Evolutionary conservation across 768 basidiomycete genomes (phyloP).

Genomic region (Cystobasidium tubakii): DNA sequence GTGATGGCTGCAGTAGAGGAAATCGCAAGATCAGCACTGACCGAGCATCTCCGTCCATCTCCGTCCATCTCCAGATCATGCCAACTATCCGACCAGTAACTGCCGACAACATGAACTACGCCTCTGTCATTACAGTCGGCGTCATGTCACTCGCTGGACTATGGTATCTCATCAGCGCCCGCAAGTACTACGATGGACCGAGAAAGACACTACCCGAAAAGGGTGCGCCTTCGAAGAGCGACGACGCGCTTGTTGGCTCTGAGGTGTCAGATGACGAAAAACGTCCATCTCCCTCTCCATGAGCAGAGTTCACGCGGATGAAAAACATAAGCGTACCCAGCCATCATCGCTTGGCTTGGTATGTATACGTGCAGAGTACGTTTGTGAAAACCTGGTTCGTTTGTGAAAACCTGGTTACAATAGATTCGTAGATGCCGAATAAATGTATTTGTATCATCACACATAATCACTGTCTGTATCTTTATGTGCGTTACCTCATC

Average conservation of each 20-base stretch:
- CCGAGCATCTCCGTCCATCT: neutral
- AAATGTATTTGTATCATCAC: no score
- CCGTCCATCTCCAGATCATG: constrained; percentile 30
- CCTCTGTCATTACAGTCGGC: constrained; percentile 26
- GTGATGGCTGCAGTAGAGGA: neutral
- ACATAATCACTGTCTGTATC: no score
- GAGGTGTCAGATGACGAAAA: neutral
- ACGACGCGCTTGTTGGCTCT: neutral
- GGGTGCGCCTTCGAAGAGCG: neutral
- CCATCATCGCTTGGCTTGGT: neutral
- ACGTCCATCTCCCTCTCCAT: neutral
- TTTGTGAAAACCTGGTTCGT: neutral
- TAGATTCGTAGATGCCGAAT: no score
- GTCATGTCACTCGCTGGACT: constrained; percentile 25
- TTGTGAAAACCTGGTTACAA: no score
- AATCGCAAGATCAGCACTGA: neutral
- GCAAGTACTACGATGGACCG: constrained; percentile 32
- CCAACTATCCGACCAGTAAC: constrained; percentile 31
- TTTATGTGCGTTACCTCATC: no score
- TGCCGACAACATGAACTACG: constrained; percentile 31
- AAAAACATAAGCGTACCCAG: neutral
- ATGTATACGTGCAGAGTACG: no score
- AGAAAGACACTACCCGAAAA: constrained; percentile 19
- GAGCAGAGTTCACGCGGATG: no score
- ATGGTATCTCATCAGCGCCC: constrained; percentile 30